Conservation (phyloP, 2,329 filamentous ascomycete species). For the Akanthomyces dipterigenus region DNA sequence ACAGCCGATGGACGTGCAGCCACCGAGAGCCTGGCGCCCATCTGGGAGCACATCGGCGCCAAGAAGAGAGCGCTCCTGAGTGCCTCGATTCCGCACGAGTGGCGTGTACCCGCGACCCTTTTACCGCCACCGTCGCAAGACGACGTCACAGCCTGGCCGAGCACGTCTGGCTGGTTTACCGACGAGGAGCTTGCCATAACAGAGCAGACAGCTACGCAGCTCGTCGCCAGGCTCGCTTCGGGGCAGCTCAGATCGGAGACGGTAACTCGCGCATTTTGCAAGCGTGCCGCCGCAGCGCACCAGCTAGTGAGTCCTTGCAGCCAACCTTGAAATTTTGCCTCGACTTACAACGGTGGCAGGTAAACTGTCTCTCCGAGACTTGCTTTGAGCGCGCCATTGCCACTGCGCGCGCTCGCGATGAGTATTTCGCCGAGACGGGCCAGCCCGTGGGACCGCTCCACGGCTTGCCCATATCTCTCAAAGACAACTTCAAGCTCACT, state of each 20-base stretch:
- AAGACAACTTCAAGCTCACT: constrained; percentile 61
- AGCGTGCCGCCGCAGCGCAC: constrained; percentile 48
- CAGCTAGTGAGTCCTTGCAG: constrained; percentile 42
- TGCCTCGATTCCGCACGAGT: constrained; percentile 50
- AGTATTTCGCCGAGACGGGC: constrained; percentile 39
- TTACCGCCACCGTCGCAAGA: constrained; percentile 47
- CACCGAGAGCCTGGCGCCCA: neutral
- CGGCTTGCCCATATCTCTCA: constrained; percentile 58
- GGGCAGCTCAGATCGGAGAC: constrained; percentile 31
- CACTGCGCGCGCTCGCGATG: constrained; percentile 42
- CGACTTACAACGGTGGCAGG: constrained; percentile 32
- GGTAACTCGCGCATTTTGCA: constrained; percentile 46
- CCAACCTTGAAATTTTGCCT: constrained; percentile 40
- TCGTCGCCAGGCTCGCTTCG: constrained; percentile 31
- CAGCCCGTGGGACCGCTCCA: constrained; percentile 56
- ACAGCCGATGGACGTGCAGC: neutral
- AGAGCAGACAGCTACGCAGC: constrained; percentile 32
- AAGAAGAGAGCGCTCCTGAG: constrained; percentile 36
- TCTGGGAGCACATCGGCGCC: constrained; percentile 36
- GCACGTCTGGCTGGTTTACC: constrained; percentile 53
- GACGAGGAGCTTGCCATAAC: constrained; percentile 41
- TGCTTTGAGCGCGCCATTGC: constrained; percentile 47
- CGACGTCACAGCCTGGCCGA: constrained; percentile 51
- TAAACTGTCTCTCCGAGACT: constrained; percentile 46
- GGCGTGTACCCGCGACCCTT: constrained; percentile 46